A percentile compares a stretch with the other conserved stretches of the same genome.
Evolutionary conservation across 352 stramenopile species (phyloP).

Genomic region (Globisporangium paroecandrum): DNA sequence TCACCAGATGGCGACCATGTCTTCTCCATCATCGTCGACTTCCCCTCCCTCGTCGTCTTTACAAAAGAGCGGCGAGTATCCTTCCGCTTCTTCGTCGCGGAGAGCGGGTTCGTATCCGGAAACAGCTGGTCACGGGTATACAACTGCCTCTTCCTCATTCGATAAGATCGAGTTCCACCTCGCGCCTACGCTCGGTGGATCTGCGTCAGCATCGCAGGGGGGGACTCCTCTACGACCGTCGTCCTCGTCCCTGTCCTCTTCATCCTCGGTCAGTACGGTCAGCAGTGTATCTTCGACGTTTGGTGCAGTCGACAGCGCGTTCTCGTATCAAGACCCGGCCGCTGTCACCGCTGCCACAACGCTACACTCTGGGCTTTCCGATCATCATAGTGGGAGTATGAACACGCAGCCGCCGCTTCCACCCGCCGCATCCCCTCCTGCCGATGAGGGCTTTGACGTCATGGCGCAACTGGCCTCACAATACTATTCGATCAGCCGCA

Average conservation of each 20-base stretch:
- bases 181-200: background rate
- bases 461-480: slow-evolving; percentile 81
- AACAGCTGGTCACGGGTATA: slow-evolving; percentile 19
- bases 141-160: slow-evolving; percentile 15
- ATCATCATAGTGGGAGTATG: slow-evolving; percentile 10
- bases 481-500: slow-evolving; percentile 72
- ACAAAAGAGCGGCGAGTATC: slow-evolving; percentile 12
- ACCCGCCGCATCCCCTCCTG: background rate
- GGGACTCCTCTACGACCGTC: slow-evolving; percentile 6
- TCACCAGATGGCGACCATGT: slow-evolving; percentile 21
- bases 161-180: slow-evolving; percentile 34
- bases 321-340: slow-evolving; percentile 10
- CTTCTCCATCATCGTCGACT: slow-evolving; percentile 12
- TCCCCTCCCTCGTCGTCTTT: slow-evolving; percentile 8
- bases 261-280: slow-evolving; percentile 14
- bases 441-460: slow-evolving; percentile 58
- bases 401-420: slow-evolving; percentile 4
- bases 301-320: slow-evolving; percentile 20
- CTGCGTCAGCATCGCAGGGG: slow-evolving; percentile 13
- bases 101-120: slow-evolving; percentile 21
- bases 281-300: slow-evolving; percentile 13
- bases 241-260: slow-evolving; percentile 19
- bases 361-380: slow-evolving; percentile 5
- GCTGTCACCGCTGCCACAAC: background rate
- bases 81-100: background rate